Evolutionary conservation across 192 early-diverging fungal genomes (phyloP), one percentile per base, ranked within the genome.

Genomic region (Coemansia sp.): DNA sequence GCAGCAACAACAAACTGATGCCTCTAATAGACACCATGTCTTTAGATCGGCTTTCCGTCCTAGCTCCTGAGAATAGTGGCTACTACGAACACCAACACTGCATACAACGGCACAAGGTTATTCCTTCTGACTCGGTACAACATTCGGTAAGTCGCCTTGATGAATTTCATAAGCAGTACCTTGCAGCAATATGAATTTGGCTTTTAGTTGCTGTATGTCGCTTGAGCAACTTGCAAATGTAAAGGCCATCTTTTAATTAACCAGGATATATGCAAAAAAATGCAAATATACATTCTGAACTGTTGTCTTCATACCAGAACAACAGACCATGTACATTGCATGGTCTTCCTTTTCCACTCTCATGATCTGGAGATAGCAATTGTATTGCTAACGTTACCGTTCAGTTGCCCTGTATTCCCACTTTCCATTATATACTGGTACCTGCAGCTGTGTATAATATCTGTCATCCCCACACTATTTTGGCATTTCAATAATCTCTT

Each of bases 71-170:
- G 19, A 83, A 83, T 51, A 77, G 81, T 57, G 81, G 75, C 19
- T 83, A 77, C 59, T 77, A 66, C 58, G 75, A 77, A 45, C 45
- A 20, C 19, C 64, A 75, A 40, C 81, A 83, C 61, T 72, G 63
- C 55, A 83, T 83, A 12, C 81, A 83, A 67, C 81, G 81, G 48
- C 81, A 83, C 64, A 77, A 74, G 22, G 59, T 74, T 40, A 71
- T 83, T 41, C 75, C 81, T 9, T 56, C 75, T 2, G 75, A 83
- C 40, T 55, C 66, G 43, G 62, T 83, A 9, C 81, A 83, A 58
- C 61, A 67, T 45, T 74, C 70, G 70, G 81, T 77, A 77, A 74
- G 75, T 69, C 32, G 54, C 1, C 25, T 53, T 22, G 43, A 57
- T 25, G 22, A 51, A 45, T 43, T 43, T 22, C 61, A 10, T 39